Conservation (phyloP, 345 rosid species). For the Citrus unshiu region DNA sequence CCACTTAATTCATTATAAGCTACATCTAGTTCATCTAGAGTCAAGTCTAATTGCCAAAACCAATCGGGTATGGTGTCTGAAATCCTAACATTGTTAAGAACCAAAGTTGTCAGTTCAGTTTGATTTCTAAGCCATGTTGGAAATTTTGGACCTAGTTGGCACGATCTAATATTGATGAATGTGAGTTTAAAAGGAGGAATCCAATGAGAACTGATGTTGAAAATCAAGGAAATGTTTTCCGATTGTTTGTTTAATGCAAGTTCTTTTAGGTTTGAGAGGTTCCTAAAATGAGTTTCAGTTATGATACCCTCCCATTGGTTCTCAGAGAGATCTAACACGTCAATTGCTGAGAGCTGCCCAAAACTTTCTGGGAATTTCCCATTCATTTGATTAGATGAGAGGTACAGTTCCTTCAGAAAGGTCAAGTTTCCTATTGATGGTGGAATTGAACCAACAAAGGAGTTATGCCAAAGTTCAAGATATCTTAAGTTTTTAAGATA, state of each 20-base stretch:
- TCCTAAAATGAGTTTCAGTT: slow-evolving; percentile 25
- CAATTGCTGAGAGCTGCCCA: slow-evolving; percentile 22
- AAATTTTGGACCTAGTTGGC: slow-evolving; percentile 31
- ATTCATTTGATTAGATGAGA: slow-evolving; percentile 21
- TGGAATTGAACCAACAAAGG: slow-evolving; percentile 28
- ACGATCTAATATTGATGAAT: slow-evolving; percentile 19
- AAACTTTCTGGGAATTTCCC: slow-evolving; percentile 25
- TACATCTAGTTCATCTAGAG: too few species aligned
- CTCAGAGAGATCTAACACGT: slow-evolving; percentile 8
- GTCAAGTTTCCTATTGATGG: slow-evolving; percentile 24
- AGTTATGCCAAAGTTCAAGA: slow-evolving; percentile 15
- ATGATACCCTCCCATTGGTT: slow-evolving; percentile 27
- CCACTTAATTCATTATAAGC: too few species aligned
- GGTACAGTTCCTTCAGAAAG: slow-evolving; percentile 10
- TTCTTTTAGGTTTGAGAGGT: slow-evolving; percentile 19
- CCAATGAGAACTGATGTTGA: slow-evolving; percentile 32
- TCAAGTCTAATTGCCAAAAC: too few species aligned
- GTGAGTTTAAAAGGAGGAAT: slow-evolving; percentile 28
- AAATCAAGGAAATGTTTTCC: slow-evolving; percentile 15
- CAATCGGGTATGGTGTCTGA: too few species aligned
- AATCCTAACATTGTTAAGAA: slow-evolving; percentile 11
- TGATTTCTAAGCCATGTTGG: slow-evolving; percentile 38
- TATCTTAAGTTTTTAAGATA: slow-evolving; percentile 17
- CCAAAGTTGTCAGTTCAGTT: slow-evolving; percentile 4
- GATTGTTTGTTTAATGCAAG: neutral